A percentile compares a stretch with the other conserved stretches of the same genome.
phyloP scores from a whole-genome alignment of 73 alveolate species.

The Effrenium voratum region DNA sequence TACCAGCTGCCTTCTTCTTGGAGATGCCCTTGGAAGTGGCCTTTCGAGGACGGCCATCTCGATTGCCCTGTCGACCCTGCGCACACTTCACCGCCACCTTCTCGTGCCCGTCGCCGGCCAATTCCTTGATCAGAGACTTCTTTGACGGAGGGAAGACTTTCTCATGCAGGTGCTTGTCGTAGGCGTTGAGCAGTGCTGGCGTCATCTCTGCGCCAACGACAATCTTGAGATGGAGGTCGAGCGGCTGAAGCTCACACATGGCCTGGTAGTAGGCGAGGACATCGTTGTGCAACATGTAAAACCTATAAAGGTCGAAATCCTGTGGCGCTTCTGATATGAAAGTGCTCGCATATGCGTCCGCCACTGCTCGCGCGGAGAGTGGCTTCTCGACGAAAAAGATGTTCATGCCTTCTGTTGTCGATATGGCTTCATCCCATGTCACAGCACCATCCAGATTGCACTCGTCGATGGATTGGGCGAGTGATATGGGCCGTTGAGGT shows the following conservation, averaged over 20 bases:
- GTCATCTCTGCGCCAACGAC: neutral
- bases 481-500: neutral
- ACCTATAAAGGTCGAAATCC: neutral
- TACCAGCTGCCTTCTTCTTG: no score
- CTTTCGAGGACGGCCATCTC: neutral
- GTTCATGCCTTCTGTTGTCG: neutral
- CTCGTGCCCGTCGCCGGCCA: neutral
- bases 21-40: neutral
- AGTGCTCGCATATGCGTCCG: neutral
- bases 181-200: neutral
- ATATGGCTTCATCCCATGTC: neutral
- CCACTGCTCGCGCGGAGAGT: neutral
- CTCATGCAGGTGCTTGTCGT: neutral
- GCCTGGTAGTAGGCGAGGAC: neutral
- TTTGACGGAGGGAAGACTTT: neutral
- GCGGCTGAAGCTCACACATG: neutral
- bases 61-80: neutral
- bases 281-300: neutral
- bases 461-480: neutral
- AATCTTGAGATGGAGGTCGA: neutral
- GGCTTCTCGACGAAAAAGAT: neutral
- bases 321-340: neutral
- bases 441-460: neutral
- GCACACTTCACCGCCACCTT: neutral
- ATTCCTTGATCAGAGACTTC: neutral